phyloP scores from a whole-genome alignment of 1,139 yeast genomes.

The Tardiomyces digboiensis region DNA sequence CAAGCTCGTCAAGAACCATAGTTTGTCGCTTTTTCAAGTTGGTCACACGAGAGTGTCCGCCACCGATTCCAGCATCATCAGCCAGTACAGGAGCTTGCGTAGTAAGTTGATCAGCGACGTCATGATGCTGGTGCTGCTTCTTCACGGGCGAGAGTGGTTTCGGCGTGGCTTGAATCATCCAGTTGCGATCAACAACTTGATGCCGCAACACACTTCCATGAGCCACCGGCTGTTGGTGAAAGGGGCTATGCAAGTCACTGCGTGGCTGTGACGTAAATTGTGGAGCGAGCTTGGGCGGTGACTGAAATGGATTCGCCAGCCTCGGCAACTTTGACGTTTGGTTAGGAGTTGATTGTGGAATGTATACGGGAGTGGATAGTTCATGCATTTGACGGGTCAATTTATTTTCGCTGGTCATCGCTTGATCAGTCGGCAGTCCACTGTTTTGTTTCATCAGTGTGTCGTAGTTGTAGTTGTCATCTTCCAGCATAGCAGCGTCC shows the following conservation, averaged over 20 bases:
- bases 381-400: conserved; percentile 1
- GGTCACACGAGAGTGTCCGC: not conserved
- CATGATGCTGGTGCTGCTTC: not conserved
- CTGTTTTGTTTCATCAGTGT: not conserved
- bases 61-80: not conserved
- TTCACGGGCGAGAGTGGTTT: not conserved
- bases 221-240: not conserved
- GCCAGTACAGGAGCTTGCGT: not conserved
- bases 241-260: not conserved
- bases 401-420: conserved; percentile 7
- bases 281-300: not conserved
- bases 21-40: not conserved
- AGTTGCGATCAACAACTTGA: conserved; percentile 26
- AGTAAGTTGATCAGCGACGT: not conserved
- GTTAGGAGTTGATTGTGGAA: not conserved
- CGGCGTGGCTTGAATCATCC: conserved; percentile 30
- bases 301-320: not conserved
- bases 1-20: not conserved
- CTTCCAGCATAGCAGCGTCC: conserved; percentile 15
- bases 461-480: conserved; percentile 5
- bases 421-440: not conserved
- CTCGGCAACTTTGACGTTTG: not conserved
- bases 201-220: conserved; percentile 19
- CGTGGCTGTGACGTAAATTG: not conserved
- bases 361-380: not conserved